A percentile compares a stretch with the other conserved stretches of the same genome.
Conservation (phyloP, 805 yeast genomes). For the Kurtzmaniella fragi region DNA sequence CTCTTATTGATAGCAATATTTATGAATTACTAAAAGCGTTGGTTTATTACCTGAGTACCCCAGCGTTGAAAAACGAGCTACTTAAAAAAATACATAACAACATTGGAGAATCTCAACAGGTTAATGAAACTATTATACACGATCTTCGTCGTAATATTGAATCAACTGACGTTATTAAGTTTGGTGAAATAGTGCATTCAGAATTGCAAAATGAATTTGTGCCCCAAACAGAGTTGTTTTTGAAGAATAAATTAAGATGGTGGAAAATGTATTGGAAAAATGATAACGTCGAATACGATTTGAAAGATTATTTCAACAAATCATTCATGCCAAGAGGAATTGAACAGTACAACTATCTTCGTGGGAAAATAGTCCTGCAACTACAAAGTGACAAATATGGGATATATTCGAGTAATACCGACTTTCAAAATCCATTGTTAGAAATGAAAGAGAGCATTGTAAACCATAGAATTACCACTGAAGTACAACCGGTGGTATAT, state of each 20-base stretch:
- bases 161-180: constrained; percentile 19
- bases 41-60: constrained; percentile 22
- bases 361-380: constrained; percentile 32
- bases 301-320: constrained; percentile 32
- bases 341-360: constrained; percentile 29
- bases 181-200: constrained; percentile 25
- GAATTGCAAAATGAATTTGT: constrained; percentile 32
- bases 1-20: constrained; percentile 30
- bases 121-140: constrained; percentile 9
- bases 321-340: constrained; percentile 36
- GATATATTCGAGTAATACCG: constrained; percentile 9
- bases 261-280: constrained; percentile 38
- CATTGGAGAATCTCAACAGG: constrained; percentile 8
- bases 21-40: constrained; percentile 27
- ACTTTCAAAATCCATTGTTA: constrained; percentile 22
- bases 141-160: constrained; percentile 16
- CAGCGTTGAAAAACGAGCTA: constrained; percentile 13
- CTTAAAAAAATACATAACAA: constrained; percentile 12
- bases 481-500: constrained; percentile 35
- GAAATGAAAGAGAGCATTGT: constrained; percentile 26
- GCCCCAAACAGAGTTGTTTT: constrained; percentile 26
- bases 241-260: constrained; percentile 29
- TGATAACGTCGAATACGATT: constrained; percentile 38
- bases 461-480: constrained; percentile 19
- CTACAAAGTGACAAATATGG: constrained; percentile 22